Conservation (phyloP, 164 flowering plant species). For the Tetrastigma voinierianum region DNA sequence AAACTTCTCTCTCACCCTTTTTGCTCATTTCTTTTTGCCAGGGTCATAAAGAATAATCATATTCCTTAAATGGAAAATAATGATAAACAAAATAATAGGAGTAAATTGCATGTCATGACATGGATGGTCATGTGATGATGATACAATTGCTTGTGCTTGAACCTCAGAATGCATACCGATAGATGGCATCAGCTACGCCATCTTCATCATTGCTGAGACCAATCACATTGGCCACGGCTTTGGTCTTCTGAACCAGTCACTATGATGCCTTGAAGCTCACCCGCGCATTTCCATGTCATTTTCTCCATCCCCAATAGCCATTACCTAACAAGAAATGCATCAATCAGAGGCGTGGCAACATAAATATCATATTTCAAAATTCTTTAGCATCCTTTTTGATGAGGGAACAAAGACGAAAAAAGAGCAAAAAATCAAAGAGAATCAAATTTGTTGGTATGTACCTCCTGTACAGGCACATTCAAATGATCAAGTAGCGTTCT, state of each 20-base stretch:
- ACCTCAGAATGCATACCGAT: constrained; percentile 80
- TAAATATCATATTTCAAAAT: not conserved
- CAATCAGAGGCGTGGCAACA: not conserved
- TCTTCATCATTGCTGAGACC: constrained; percentile 94
- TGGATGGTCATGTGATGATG: not conserved
- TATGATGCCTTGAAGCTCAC: constrained; percentile 81
- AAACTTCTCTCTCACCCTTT: no score
- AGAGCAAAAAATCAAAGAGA: not conserved
- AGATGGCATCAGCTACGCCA: constrained; percentile 95
- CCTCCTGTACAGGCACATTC: constrained; percentile 71
- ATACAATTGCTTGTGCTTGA: not conserved
- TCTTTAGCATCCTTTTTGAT: not conserved
- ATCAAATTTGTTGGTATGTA: constrained; percentile 17
- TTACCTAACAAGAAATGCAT: constrained; percentile 43
- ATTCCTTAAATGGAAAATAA: not conserved
- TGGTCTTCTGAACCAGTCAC: constrained; percentile 81
- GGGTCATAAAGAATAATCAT: no score
- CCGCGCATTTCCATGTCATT: constrained; percentile 95
- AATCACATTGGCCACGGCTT: constrained; percentile 76
- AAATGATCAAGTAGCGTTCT: constrained; percentile 82
- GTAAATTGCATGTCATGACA: not conserved
- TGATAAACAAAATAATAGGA: not conserved
- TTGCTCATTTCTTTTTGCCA: no score
- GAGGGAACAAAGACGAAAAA: not conserved
- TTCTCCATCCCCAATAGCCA: constrained; percentile 98